These are phyloP conservation scores for Wallacemonas sp. DNA, from an alignment of 208 protist species.

Conservation along the genomic window DNA sequence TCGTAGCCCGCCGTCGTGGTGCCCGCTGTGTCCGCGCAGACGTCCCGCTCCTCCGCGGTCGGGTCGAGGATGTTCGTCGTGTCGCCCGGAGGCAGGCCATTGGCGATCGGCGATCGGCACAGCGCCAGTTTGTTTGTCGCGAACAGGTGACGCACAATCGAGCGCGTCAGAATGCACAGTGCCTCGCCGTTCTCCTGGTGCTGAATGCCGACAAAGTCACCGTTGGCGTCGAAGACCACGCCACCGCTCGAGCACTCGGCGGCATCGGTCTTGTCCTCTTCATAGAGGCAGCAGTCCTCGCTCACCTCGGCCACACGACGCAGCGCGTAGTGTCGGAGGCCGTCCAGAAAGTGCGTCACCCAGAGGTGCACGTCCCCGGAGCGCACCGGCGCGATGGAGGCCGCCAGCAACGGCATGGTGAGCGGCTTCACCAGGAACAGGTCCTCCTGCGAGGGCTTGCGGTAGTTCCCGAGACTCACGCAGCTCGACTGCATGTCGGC, in stretches of 20 bases:
- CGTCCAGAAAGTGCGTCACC: slow-evolving; percentile 65
- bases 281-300: slow-evolving; percentile 76
- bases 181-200: slow-evolving; percentile 64
- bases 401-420: slow-evolving; percentile 75
- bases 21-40: background rate
- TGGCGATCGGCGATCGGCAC: slow-evolving; percentile 70
- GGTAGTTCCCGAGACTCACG: slow-evolving; percentile 4
- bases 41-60: slow-evolving; percentile 2
- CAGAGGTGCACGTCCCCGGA: slow-evolving; percentile 80
- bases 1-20: background rate
- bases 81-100: slow-evolving; percentile 11
- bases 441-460: slow-evolving; percentile 5
- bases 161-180: slow-evolving; percentile 60
- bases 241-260: slow-evolving; percentile 72
- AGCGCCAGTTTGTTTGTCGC: slow-evolving; percentile 63
- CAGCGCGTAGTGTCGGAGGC: slow-evolving; percentile 61
- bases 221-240: slow-evolving; percentile 71
- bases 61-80: background rate
- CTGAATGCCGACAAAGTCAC: slow-evolving; percentile 88
- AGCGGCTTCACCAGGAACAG: slow-evolving; percentile 67
- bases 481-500: slow-evolving; percentile 10
- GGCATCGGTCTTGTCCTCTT: slow-evolving; percentile 28
- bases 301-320: slow-evolving; percentile 55
- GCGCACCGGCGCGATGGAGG: slow-evolving; percentile 43
- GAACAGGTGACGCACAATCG: slow-evolving; percentile 81